Percentiles rank a stretch among this genome's conserved stretches.
Evolutionary conservation across 805 yeast genomes (phyloP).

Genomic region (Nakazawaea anatomiae): DNA sequence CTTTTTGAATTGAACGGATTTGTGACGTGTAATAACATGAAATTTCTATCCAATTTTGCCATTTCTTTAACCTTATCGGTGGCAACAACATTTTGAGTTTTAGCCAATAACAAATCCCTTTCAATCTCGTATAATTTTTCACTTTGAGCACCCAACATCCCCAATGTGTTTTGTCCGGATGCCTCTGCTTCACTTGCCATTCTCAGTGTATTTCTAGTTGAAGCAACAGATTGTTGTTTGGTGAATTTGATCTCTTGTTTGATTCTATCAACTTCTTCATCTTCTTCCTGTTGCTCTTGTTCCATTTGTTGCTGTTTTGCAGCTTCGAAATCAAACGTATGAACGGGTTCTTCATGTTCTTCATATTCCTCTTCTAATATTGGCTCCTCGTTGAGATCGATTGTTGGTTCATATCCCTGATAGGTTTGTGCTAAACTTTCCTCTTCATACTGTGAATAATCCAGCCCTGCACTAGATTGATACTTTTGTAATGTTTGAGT

Average conservation of each 20-base stretch:
- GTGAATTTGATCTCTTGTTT: slow-evolving; percentile 77
- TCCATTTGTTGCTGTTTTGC: slow-evolving; percentile 27
- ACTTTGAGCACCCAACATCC: slow-evolving; percentile 88
- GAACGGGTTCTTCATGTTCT: neutral
- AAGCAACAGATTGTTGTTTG: slow-evolving; percentile 83
- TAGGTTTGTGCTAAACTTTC: neutral
- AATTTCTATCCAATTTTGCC: slow-evolving; percentile 70
- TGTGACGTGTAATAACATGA: slow-evolving; percentile 70
- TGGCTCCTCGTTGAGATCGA: slow-evolving; percentile 1
- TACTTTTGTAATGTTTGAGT: neutral
- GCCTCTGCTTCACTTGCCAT: slow-evolving; percentile 69
- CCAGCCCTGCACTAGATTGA: neutral
- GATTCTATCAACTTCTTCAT: slow-evolving; percentile 84
- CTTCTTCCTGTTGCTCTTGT: slow-evolving; percentile 39
- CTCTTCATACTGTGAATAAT: neutral
- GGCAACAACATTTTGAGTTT: slow-evolving; percentile 75
- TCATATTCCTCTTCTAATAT: neutral
- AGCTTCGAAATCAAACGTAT: neutral
- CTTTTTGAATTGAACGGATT: slow-evolving; percentile 88
- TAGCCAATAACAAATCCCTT: slow-evolving; percentile 66
- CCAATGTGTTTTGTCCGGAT: slow-evolving; percentile 75
- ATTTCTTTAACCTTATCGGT: slow-evolving; percentile 78
- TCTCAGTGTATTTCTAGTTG: slow-evolving; percentile 76
- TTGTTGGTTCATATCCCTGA: neutral
- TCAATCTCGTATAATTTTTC: slow-evolving; percentile 80